Evolutionary conservation across 169 alveolate genomes (phyloP).

Genomic region (Cryptosporidium sp.): DNA sequence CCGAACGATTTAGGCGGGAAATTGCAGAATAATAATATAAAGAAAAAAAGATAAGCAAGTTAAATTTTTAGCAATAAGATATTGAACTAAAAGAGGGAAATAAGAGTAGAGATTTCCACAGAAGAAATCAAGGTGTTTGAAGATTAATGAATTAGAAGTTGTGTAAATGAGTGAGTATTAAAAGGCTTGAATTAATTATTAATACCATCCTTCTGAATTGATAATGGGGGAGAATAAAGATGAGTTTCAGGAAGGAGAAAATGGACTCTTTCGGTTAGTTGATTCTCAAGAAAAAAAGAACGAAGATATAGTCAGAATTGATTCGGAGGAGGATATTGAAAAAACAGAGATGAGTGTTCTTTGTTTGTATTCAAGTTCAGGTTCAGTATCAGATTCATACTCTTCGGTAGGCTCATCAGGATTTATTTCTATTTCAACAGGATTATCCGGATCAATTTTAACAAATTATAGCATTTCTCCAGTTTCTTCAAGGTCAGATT

Average conservation of each 20-base stretch:
- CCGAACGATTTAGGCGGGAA: neutral
- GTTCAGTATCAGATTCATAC: neutral
- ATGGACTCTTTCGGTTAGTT: neutral
- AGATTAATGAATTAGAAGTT: no score
- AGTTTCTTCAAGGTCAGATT: neutral
- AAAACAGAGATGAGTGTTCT: neutral
- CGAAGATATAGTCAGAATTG: neutral
- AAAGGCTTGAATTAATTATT: neutral
- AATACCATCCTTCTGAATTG: neutral
- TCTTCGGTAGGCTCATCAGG: conserved; percentile 1
- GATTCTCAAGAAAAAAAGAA: neutral
- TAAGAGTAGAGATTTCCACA: neutral
- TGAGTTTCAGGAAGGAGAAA: neutral
- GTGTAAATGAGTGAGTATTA: neutral
- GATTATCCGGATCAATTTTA: neutral
- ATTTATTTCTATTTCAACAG: conserved; percentile 25
- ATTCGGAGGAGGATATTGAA: neutral
- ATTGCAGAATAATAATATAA: neutral
- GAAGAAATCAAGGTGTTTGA: neutral
- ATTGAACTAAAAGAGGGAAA: neutral
- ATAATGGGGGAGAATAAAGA: neutral
- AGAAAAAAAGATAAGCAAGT: neutral
- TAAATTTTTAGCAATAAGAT: neutral
- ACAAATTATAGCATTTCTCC: neutral
- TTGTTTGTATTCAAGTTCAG: neutral